Percentiles rank a stretch among this genome's conserved stretches.
Evolutionary conservation across 305 asterid genomes (phyloP).

Genomic region (Solanum hybrid): DNA sequence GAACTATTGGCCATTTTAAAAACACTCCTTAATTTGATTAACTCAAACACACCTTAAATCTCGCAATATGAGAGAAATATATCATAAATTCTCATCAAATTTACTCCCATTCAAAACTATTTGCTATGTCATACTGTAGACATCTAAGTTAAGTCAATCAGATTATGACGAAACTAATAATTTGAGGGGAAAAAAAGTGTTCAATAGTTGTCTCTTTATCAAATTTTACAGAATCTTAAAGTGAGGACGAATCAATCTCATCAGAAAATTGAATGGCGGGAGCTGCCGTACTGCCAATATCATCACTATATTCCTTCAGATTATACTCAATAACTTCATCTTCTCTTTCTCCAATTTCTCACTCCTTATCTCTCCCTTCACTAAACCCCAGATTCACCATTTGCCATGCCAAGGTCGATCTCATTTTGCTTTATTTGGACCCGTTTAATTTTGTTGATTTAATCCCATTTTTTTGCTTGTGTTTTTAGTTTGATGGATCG

Average conservation of each 20-base stretch:
- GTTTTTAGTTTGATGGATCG: slow-evolving; percentile 12
- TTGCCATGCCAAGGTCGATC: slow-evolving; percentile 12
- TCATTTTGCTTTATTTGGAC: background rate
- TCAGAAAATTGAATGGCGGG: slow-evolving; percentile 6
- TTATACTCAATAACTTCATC: background rate
- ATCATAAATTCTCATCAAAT: background rate
- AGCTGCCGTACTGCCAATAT: slow-evolving; percentile 2
- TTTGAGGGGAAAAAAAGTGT: background rate
- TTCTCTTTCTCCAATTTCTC: background rate
- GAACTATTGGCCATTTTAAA: too few species aligned
- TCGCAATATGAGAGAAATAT: background rate
- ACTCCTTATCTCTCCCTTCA: background rate
- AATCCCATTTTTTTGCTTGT: background rate
- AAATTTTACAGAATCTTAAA: background rate
- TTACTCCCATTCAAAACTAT: too few species aligned
- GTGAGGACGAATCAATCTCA: background rate
- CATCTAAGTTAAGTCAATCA: background rate
- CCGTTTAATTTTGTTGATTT: background rate
- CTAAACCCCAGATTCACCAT: background rate
- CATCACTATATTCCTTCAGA: background rate
- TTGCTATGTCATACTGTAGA: background rate
- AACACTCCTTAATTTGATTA: too few species aligned
- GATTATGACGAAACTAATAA: background rate
- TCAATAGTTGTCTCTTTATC: background rate
- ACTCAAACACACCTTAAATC: background rate